Evolutionary conservation across 331 rosid species (phyloP), one percentile per base, ranked within the genome.

Genomic region (Quercus phellos): DNA sequence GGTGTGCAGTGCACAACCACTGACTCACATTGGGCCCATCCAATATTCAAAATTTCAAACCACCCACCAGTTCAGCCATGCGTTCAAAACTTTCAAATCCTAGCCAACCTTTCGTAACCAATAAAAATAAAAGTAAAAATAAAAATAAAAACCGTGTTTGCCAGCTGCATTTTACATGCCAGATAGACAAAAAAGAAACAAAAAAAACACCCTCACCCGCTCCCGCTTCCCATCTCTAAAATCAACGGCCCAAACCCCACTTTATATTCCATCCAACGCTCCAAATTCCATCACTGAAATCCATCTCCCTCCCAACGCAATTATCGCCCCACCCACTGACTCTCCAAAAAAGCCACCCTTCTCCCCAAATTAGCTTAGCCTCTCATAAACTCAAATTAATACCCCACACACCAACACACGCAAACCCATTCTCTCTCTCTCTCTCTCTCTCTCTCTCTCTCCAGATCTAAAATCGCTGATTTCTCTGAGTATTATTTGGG

Each of bases 211-310:
- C 46, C 46, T 8, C 46, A 38, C 12, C 46, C 46, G 12, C 12
- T 38, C 46, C 46, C 46, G 46, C 18, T 2, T 24, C 34, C 5
- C 34, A 10, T 10, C 30, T 11, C 30, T 26, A 10, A 60, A 12
- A 24, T 26, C 32, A 7, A 6, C 14, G 35, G 35, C 1, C 1
- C 17, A 46, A 46, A 46, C 17, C 17, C 50, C 51, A n/a, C 26
- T 13, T 2, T 10, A 2, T 13, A 1, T 7, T 2, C n/a, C 9
- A 94, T 90, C 94, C 83, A 81, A 91, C 94, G 98, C 94, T 63
- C 50, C 72, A 78, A 27, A 73, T 82, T 70, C 42, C 19, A 69
- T 77, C 84, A 24, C 34, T n/a, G 1, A 69, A 81, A 76, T 80
- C 80, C 80, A 74, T 75, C 74, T 64, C 70, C 68, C 77, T 56